phyloP scores from a whole-genome alignment of 2,329 filamentous ascomycete species.

The Aspergillus bombycis region DNA sequence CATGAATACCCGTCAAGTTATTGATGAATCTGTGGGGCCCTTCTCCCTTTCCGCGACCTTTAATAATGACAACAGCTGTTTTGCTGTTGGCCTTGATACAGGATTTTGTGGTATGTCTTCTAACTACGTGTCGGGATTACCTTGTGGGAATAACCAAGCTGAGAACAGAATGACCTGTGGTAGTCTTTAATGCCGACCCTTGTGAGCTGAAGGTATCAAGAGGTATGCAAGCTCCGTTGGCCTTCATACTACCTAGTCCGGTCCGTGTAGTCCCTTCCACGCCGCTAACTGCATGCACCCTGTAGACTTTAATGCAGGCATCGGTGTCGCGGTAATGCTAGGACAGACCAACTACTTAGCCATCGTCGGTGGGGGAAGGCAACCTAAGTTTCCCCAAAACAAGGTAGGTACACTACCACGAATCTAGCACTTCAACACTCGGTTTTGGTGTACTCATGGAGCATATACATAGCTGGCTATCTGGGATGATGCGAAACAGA shows the following conservation, averaged over 20 bases:
- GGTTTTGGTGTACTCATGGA: background rate
- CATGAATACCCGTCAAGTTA: conserved; percentile 89
- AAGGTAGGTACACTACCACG: conserved; percentile 59
- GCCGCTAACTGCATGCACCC: background rate
- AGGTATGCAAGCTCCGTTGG: conserved; percentile 46
- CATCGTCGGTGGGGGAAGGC: conserved; percentile 83
- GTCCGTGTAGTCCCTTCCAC: background rate
- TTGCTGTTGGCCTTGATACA: conserved; percentile 81
- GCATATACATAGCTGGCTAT: conserved; percentile 63
- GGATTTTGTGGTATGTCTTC: conserved; percentile 76
- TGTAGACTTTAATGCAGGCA: conserved; percentile 76
- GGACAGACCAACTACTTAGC: conserved; percentile 84
- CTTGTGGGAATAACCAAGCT: conserved; percentile 13
- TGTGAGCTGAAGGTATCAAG: conserved; percentile 69
- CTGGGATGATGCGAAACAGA: conserved; percentile 85
- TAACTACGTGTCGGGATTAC: conserved; percentile 3
- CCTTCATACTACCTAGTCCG: background rate
- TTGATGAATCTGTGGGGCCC: conserved; percentile 75
- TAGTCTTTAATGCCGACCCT: conserved; percentile 74
- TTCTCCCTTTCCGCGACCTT: conserved; percentile 82
- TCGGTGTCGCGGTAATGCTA: conserved; percentile 84
- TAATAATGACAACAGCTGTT: conserved; percentile 82
- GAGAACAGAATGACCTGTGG: conserved; percentile 17
- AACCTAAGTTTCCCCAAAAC: conserved; percentile 83
- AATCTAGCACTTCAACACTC: background rate